Conservation (phyloP, 2,329 filamentous ascomycete genomes). For the Claviceps paspali region DNA sequence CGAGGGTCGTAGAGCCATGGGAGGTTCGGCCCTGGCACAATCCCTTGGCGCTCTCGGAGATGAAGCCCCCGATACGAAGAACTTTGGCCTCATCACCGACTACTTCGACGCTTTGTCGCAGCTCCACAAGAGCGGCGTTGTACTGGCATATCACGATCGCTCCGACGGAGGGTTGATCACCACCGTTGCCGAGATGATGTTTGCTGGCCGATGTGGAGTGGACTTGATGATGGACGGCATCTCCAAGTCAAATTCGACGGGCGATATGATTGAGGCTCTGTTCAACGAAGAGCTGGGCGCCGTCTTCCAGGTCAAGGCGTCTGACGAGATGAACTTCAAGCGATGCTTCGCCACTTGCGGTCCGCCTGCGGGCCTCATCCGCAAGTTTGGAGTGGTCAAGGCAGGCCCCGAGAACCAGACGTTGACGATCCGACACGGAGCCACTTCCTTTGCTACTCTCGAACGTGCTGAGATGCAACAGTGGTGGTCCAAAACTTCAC, state of each 20-base stretch:
- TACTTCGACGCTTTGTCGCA: constrained; percentile 76
- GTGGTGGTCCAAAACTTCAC: constrained; percentile 77
- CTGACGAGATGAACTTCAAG: constrained; percentile 72
- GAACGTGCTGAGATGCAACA: constrained; percentile 63
- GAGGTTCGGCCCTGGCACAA: constrained; percentile 83
- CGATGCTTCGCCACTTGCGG: constrained; percentile 84
- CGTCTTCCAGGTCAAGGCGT: constrained; percentile 84
- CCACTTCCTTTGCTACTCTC: constrained; percentile 51
- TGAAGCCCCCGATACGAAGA: constrained; percentile 72
- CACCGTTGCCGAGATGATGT: constrained; percentile 93
- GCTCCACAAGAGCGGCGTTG: constrained; percentile 43
- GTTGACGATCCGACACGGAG: constrained; percentile 58
- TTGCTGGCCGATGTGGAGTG: constrained; percentile 79
- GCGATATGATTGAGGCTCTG: constrained; percentile 57
- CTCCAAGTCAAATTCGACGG: constrained; percentile 43
- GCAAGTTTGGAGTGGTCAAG: constrained; percentile 67
- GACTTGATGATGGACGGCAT: constrained; percentile 72
- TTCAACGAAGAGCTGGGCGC: constrained; percentile 96
- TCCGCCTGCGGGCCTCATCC: constrained; percentile 65
- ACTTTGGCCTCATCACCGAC: constrained; percentile 67
- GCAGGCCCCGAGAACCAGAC: constrained; percentile 58
- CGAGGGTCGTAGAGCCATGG: constrained; percentile 63
- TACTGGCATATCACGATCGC: constrained; percentile 87
- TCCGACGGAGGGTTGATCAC: constrained; percentile 89
- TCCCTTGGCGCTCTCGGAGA: constrained; percentile 75